Conservation (phyloP, 2,329 filamentous ascomycete species). For the Aspergillus glaucus region DNA sequence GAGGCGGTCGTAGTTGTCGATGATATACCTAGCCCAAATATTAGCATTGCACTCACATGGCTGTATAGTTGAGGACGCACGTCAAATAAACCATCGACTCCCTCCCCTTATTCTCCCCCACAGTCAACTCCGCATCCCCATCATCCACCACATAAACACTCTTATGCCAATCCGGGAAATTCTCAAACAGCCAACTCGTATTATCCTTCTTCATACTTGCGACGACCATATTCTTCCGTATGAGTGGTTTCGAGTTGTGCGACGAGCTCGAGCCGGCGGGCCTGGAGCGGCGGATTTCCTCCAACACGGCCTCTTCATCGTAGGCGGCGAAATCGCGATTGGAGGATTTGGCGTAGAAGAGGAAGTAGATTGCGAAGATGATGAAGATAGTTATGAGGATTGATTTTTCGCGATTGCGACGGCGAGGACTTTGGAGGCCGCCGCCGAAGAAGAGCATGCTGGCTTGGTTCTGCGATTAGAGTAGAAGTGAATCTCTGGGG, state of each 20-base stretch:
- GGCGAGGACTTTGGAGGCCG: conserved; percentile 26
- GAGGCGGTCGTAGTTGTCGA: conserved; percentile 37
- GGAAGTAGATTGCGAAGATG: conserved; percentile 25
- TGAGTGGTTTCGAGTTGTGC: not conserved
- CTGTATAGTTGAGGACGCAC: conserved; percentile 18
- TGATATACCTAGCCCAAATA: conserved; percentile 31
- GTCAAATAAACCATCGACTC: conserved; percentile 42
- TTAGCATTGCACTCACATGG: not conserved
- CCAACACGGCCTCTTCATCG: not conserved
- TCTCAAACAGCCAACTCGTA: conserved; percentile 34
- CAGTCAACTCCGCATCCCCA: conserved; percentile 41
- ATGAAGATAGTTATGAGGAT: conserved; percentile 29
- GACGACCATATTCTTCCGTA: conserved; percentile 30
- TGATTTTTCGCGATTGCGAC: conserved; percentile 28
- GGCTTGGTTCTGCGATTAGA: not conserved
- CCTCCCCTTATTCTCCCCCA: conserved; percentile 40
- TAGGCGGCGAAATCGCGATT: conserved; percentile 1
- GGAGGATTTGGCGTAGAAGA: conserved; percentile 26
- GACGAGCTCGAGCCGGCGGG: not conserved
- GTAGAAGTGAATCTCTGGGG: not conserved
- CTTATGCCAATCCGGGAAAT: conserved; percentile 44
- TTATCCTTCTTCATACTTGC: conserved; percentile 36
- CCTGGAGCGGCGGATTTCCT: not conserved
- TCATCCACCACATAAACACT: conserved; percentile 53
- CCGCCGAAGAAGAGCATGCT: conserved; percentile 30